These are phyloP conservation scores for Lasiosphaeria ovina DNA, from an alignment of 495 filamentous ascomycete genomes.

Conservation along the genomic window DNA sequence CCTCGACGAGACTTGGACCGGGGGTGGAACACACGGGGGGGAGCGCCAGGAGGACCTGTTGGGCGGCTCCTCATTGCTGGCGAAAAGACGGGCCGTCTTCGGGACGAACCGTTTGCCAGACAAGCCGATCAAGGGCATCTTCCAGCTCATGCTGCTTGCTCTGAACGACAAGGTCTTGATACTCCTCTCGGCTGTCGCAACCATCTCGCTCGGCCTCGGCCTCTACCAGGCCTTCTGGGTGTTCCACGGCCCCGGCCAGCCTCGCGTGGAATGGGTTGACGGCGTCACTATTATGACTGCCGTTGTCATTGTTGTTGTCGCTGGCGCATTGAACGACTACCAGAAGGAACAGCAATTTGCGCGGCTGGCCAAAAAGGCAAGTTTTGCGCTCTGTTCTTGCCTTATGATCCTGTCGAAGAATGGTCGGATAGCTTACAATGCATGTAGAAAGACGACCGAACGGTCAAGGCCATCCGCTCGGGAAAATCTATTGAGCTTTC, in stretches of 20 bases:
- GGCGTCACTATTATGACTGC: conserved; percentile 71
- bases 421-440: neutral
- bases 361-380: conserved; percentile 61
- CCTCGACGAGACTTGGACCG: conserved; percentile 65
- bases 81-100: conserved; percentile 34
- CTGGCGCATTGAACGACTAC: conserved; percentile 69
- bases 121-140: conserved; percentile 66
- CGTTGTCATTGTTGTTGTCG: conserved; percentile 65
- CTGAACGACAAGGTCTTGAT: conserved; percentile 83
- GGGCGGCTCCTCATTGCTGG: neutral
- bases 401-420: conserved; percentile 5
- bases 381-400: conserved; percentile 6
- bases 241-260: conserved; percentile 41
- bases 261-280: conserved; percentile 73
- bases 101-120: conserved; percentile 68
- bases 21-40: conserved; percentile 53
- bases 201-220: conserved; percentile 80
- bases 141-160: conserved; percentile 62
- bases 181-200: conserved; percentile 72
- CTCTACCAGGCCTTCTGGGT: conserved; percentile 55
- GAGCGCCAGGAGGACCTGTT: neutral
- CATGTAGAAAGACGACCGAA: conserved; percentile 59
- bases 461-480: conserved; percentile 72
- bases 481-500: conserved; percentile 75
- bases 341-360: conserved; percentile 72